phyloP scores from a whole-genome alignment of 1,139 yeast genomes.

The Blastobotrys aristatus region DNA sequence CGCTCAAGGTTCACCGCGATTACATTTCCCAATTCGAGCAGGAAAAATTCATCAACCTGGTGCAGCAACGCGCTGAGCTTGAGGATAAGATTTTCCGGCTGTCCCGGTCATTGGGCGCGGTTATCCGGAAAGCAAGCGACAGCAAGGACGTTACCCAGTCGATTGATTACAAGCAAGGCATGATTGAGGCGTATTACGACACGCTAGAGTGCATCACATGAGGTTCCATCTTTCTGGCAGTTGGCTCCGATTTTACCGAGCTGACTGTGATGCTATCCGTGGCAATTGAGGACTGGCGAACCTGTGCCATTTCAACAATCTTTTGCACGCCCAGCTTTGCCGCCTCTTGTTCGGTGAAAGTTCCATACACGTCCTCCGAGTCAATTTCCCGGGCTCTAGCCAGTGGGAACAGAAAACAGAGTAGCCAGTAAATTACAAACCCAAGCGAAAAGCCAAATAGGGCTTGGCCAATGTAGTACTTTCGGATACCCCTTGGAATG shows the following conservation, averaged over 20 bases:
- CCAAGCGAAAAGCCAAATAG: slow-evolving; percentile 41
- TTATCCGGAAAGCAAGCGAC: slow-evolving; percentile 13
- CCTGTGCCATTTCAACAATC: no score
- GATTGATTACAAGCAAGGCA: slow-evolving; percentile 9
- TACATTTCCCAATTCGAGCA: slow-evolving; percentile 27
- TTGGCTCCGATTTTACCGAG: no score
- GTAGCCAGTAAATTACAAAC: slow-evolving; percentile 36
- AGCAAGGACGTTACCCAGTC: not conserved
- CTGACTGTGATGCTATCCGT: not conserved
- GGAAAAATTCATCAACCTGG: slow-evolving; percentile 20
- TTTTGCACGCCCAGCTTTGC: slow-evolving; percentile 5
- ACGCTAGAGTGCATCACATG: not conserved
- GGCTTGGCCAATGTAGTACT: slow-evolving; percentile 40
- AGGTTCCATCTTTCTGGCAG: not conserved
- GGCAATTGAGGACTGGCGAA: not conserved
- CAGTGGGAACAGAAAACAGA: slow-evolving; percentile 38
- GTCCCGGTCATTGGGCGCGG: slow-evolving; percentile 23
- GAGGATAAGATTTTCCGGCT: slow-evolving; percentile 23
- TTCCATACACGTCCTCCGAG: slow-evolving; percentile 36
- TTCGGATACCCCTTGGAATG: slow-evolving; percentile 34
- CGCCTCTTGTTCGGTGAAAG: slow-evolving; percentile 10
- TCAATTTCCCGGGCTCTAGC: slow-evolving; percentile 34
- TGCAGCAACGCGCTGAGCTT: slow-evolving; percentile 23
- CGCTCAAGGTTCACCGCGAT: slow-evolving; percentile 25
- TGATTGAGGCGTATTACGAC: slow-evolving; percentile 1